Evolutionary conservation across 2,329 filamentous ascomycete genomes (phyloP).

Genomic region (Daldinia sp.): DNA sequence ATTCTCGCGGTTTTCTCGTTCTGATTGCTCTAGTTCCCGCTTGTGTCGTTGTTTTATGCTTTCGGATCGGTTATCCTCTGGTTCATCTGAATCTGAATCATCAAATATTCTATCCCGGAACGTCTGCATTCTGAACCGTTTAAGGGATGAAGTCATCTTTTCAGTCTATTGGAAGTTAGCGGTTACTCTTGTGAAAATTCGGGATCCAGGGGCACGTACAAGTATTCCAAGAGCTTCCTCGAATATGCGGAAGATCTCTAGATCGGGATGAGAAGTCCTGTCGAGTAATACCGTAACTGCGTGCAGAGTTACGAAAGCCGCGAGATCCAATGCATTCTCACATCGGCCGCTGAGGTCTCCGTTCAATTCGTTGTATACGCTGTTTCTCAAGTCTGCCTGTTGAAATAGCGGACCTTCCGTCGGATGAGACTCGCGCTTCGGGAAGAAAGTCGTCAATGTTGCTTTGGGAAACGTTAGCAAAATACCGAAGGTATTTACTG

Average conservation of each 20-base stretch:
- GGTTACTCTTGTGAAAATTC: background rate
- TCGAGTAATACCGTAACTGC: constrained; percentile 70
- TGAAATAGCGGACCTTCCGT: constrained; percentile 64
- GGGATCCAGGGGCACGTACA: constrained; percentile 47
- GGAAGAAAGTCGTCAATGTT: constrained; percentile 63
- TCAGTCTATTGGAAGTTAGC: constrained; percentile 58
- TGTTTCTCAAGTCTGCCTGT: constrained; percentile 69
- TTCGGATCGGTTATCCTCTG: constrained; percentile 51
- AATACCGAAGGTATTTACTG: background rate
- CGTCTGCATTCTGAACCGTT: constrained; percentile 66
- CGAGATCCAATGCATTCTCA: constrained; percentile 68
- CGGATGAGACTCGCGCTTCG: constrained; percentile 61
- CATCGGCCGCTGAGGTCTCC: constrained; percentile 69
- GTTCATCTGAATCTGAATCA: constrained; percentile 52
- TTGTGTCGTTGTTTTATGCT: constrained; percentile 55
- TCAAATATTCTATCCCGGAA: constrained; percentile 56
- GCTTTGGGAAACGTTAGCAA: constrained; percentile 45
- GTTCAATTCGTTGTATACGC: constrained; percentile 71
- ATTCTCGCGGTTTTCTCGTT: constrained; percentile 68
- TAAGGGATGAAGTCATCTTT: constrained; percentile 68
- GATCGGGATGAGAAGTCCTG: constrained; percentile 64
- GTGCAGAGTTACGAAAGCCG: constrained; percentile 68
- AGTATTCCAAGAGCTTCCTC: constrained; percentile 71
- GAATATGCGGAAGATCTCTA: constrained; percentile 71
- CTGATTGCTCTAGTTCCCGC: constrained; percentile 53